Evolutionary conservation across 768 basidiomycete species (phyloP).

Genomic region (Peribolospora kevripleyi): DNA sequence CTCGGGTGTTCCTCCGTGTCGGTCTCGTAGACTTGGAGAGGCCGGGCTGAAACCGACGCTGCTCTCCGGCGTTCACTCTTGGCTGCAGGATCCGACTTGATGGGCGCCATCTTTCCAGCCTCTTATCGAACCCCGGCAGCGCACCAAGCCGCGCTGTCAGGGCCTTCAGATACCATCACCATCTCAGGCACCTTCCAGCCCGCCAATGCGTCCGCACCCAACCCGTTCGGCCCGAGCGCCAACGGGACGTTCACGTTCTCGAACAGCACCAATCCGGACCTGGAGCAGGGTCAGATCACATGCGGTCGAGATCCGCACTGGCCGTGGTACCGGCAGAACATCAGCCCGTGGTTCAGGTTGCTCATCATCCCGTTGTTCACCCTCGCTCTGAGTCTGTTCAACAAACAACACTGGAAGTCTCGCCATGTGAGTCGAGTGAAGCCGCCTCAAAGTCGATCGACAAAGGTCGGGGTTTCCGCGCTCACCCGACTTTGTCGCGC

Average conservation of each 20-base stretch:
- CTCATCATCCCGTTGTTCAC: conserved; percentile 21
- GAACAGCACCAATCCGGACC: conserved; percentile 4
- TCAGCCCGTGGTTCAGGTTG: conserved; percentile 14
- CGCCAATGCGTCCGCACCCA: conserved; percentile 4
- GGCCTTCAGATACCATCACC: neutral
- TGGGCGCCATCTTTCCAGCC: neutral
- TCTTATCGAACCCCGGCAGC: conserved; percentile 7
- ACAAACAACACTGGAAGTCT: conserved; percentile 15
- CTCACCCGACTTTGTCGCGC: too few species aligned
- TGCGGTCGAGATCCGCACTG: conserved; percentile 7
- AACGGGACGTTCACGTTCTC: conserved; percentile 11
- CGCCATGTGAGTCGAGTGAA: too few species aligned
- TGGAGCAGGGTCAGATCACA: conserved; percentile 4
- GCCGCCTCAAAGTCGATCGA: too few species aligned
- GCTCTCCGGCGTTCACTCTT: conserved; percentile 9
- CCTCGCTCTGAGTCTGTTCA: conserved; percentile 15
- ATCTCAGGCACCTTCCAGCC: conserved; percentile 7
- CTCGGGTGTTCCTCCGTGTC: neutral
- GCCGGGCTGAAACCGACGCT: neutral
- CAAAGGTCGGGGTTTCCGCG: too few species aligned
- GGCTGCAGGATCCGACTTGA: conserved; percentile 10
- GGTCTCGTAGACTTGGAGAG: neutral
- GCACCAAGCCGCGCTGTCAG: neutral
- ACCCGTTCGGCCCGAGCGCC: neutral
- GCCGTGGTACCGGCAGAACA: conserved; percentile 11